These are phyloP conservation scores for Aspergillus sp. DNA, from an alignment of 2,329 filamentous ascomycete species.

Conservation along the genomic window DNA sequence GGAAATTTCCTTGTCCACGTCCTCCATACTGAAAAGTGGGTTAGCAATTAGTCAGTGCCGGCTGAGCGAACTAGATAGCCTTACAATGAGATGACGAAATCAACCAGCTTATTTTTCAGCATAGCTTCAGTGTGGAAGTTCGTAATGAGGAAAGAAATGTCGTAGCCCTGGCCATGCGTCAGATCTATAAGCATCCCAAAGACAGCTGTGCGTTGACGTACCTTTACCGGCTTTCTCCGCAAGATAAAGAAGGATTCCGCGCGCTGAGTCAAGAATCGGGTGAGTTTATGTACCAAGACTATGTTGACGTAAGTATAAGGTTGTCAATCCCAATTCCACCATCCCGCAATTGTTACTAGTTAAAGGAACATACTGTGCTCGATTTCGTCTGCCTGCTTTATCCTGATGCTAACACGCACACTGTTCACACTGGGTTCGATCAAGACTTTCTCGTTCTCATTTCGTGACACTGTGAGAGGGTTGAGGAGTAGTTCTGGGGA, in stretches of 20 bases:
- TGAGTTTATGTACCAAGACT: slow-evolving; percentile 95
- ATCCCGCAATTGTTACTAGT: background rate
- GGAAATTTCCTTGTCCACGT: slow-evolving; percentile 99
- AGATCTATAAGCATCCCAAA: slow-evolving; percentile 18
- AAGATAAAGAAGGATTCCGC: slow-evolving; percentile 98
- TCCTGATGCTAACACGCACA: slow-evolving; percentile 95
- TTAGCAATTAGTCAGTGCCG: background rate
- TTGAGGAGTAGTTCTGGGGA: slow-evolving; percentile 94
- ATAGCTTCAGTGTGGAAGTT: slow-evolving; percentile 99
- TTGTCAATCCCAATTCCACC: background rate
- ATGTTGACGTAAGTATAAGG: background rate
- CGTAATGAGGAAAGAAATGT: slow-evolving; percentile 97
- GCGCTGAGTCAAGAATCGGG: slow-evolving; percentile 91
- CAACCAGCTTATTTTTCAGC: slow-evolving; percentile 98
- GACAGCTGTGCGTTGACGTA: slow-evolving; percentile 45
- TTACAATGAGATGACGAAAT: slow-evolving; percentile 60
- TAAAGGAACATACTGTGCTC: slow-evolving; percentile 65
- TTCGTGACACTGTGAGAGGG: slow-evolving; percentile 85
- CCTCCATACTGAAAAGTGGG: slow-evolving; percentile 97
- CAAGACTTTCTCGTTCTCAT: slow-evolving; percentile 94
- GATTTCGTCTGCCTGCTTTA: slow-evolving; percentile 99
- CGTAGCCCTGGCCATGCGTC: slow-evolving; percentile 74
- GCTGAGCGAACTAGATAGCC: background rate
- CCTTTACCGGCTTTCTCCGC: slow-evolving; percentile 92
- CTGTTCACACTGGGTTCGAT: slow-evolving; percentile 98